Percentiles rank a stretch among this genome's conserved stretches.
These are phyloP conservation scores for Scutellaria barbata DNA, from an alignment of 257 asterid genomes.

Conservation along the genomic window DNA sequence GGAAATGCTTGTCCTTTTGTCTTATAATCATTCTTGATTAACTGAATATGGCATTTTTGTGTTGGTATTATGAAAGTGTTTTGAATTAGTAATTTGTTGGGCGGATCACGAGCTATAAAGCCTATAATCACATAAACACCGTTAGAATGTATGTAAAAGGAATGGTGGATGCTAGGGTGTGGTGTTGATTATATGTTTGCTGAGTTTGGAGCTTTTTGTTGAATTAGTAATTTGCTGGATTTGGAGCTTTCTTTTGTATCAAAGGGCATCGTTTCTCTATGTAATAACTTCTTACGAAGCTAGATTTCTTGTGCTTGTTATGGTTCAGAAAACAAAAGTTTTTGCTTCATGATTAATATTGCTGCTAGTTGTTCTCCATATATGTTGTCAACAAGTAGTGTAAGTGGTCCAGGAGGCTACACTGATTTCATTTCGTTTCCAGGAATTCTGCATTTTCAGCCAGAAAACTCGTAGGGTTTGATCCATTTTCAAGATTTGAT, in stretches of 20 bases:
- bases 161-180: not conserved
- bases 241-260: not conserved
- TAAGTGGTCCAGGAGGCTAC: slow-evolving; percentile 8
- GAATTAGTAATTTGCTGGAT: slow-evolving; percentile 3
- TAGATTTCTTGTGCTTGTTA: not conserved
- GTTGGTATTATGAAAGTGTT: not conserved
- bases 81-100: not conserved
- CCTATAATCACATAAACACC: not conserved
- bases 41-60: not conserved
- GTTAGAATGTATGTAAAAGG: not conserved
- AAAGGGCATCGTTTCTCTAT: not conserved
- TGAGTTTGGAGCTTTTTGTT: not conserved
- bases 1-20: not conserved
- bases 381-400: not conserved
- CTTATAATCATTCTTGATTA: slow-evolving; percentile 7
- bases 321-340: not conserved
- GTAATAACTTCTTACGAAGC: not conserved
- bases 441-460: not conserved
- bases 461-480: not conserved
- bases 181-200: not conserved
- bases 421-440: not conserved
- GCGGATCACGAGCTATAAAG: not conserved
- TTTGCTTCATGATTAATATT: not conserved
- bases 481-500: not conserved
- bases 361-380: not conserved